phyloP scores from a whole-genome alignment of 495 filamentous ascomycete genomes.

The Aspergillus cristatus region DNA sequence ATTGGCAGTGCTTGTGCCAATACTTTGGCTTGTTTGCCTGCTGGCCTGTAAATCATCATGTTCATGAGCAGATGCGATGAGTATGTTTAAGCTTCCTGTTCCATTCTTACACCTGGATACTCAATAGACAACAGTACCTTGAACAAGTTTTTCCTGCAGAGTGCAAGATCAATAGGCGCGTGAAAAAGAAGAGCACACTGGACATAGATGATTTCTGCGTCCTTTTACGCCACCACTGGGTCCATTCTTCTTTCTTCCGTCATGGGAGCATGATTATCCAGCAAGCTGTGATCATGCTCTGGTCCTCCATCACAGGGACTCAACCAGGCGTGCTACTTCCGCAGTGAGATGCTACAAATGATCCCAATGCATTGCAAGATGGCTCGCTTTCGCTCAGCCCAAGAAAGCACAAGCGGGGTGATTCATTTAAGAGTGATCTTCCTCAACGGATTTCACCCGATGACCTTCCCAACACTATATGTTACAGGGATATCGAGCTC shows the following conservation, averaged over 20 bases:
- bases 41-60: constrained; percentile 9
- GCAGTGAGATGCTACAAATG: not conserved
- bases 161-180: constrained; percentile 6
- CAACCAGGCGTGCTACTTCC: constrained; percentile 18
- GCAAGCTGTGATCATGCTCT: constrained; percentile 19
- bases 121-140: constrained; percentile 9
- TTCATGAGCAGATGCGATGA: constrained; percentile 16
- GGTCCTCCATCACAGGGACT: constrained; percentile 22
- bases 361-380: constrained; percentile 8
- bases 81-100: constrained; percentile 3
- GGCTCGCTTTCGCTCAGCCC: constrained; percentile 6
- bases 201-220: constrained; percentile 9
- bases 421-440: constrained; percentile 21
- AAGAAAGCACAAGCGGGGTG: constrained; percentile 10
- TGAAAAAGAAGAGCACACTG: constrained; percentile 10
- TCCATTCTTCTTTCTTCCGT: constrained; percentile 7
- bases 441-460: constrained; percentile 11
- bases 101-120: no score
- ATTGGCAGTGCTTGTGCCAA: constrained; percentile 18
- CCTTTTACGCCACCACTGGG: no score
- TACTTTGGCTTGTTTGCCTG: constrained; percentile 19
- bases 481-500: constrained; percentile 21
- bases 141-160: constrained; percentile 8
- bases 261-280: constrained; percentile 23
- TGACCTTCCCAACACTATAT: constrained; percentile 21